These are phyloP conservation scores for Phytophthora melonis DNA, from an alignment of 352 stramenopile genomes.

Conservation along the genomic window DNA sequence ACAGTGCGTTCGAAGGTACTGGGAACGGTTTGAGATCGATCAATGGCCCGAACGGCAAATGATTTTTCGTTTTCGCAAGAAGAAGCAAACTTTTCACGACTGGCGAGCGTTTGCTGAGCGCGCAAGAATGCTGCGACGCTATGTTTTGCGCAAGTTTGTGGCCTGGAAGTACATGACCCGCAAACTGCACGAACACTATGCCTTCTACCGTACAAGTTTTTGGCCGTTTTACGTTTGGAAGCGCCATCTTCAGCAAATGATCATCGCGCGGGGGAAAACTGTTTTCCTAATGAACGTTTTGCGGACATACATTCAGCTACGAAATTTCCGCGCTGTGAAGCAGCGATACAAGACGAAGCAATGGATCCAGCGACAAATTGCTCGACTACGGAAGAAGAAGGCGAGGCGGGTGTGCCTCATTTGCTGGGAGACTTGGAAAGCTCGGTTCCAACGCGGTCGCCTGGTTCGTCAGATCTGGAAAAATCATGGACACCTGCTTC, in stretches of 20 bases:
- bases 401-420: slow-evolving; percentile 14
- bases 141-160: slow-evolving; percentile 69
- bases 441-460: slow-evolving; percentile 21
- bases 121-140: slow-evolving; percentile 40
- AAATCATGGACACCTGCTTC: slow-evolving; percentile 62
- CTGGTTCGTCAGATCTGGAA: slow-evolving; percentile 52
- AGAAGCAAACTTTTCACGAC: slow-evolving; percentile 59
- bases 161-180: slow-evolving; percentile 67
- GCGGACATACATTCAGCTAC: slow-evolving; percentile 65
- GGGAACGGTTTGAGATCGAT: slow-evolving; percentile 50
- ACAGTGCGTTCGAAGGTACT: slow-evolving; percentile 49
- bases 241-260: slow-evolving; percentile 71
- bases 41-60: slow-evolving; percentile 67
- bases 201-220: slow-evolving; percentile 71
- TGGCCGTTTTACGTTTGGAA: slow-evolving; percentile 89
- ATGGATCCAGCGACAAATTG: slow-evolving; percentile 44
- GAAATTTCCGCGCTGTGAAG: slow-evolving; percentile 63
- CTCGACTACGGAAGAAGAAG: slow-evolving; percentile 39
- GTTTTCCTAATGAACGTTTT: slow-evolving; percentile 64
- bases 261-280: slow-evolving; percentile 70
- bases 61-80: slow-evolving; percentile 68
- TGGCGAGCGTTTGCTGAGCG: slow-evolving; percentile 62
- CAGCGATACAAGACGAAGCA: slow-evolving; percentile 38
- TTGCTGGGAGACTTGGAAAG: slow-evolving; percentile 53
- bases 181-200: slow-evolving; percentile 58